Base-by-base conservation (phyloP, 202 grass and related monocot species). In the Setaria viridis region DNA sequence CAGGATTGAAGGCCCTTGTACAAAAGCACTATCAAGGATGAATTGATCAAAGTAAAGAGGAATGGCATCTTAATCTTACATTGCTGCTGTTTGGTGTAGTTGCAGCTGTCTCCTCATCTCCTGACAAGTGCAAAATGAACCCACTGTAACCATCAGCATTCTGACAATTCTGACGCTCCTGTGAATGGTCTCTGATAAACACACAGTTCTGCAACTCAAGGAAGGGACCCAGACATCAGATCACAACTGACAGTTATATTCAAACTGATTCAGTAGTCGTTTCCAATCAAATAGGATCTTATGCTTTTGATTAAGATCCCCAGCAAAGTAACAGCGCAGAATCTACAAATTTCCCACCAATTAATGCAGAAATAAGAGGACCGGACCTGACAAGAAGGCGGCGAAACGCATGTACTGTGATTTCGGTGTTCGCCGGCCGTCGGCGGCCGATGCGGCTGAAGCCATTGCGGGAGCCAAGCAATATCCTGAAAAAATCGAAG, bases 381-480 rank as follows among this genome's bases (percentile, higher is more conserved):
- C 45, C 80, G 50, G 71, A 93, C 91, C 85, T 88, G 68, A 9
- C 88, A 85, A 53, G 72, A 47, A 57, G 79, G 78, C 73, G 80
- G 83, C 9, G 85, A 85, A 80, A 60, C 79, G 68, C 15, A 34
- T 39, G 35, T 64, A 67, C 13, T 46, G 69, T 72, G 74, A 8
- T 67, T 59, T 29, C 1, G 73, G 60, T 30, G 60, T 21, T 90
- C 73, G 5, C 55, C 70, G 62, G 46, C 60, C 5, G 42, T 51
- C 21, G 43, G 85, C 8, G 85, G 87, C 43, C 56, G 72, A 83
- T 86, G 81, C 70, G 88, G 90, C 86, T 94, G 94, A 74, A 97
- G 92, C 91, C 94, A 94, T 66, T 83, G 88, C 17, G 94, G 94
- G 7, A 97, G 94, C 70, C 87, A 93, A 58, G 82, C 75, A 48